A percentile compares a stretch with the other conserved stretches of the same genome.
Conservation (phyloP, 202 grass and related monocot genomes). For the Thinopyrum obtusiflorum region DNA sequence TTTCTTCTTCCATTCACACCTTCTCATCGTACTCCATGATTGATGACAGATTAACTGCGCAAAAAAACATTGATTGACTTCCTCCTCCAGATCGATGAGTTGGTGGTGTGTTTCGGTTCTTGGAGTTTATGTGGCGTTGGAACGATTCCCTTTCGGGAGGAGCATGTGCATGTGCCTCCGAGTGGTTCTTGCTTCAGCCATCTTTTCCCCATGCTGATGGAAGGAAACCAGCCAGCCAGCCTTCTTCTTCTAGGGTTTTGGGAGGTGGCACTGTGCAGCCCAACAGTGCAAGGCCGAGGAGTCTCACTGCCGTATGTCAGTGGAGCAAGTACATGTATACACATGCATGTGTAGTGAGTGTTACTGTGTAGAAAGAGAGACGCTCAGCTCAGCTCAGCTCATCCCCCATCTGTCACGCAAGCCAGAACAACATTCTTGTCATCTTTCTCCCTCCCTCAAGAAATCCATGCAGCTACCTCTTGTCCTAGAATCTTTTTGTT, state of each 20-base stretch:
- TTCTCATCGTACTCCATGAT: not conserved
- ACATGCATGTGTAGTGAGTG: constrained; percentile 44
- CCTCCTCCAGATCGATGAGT: not conserved
- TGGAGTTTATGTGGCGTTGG: not conserved
- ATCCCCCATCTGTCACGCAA: constrained; percentile 77
- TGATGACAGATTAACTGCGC: not conserved
- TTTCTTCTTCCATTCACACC: not conserved
- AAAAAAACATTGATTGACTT: not conserved
- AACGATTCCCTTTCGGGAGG: constrained; percentile 31
- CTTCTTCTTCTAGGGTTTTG: constrained; percentile 61
- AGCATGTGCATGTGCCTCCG: constrained; percentile 39
- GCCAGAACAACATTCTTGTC: constrained; percentile 71
- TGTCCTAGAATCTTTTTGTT: constrained; percentile 58
- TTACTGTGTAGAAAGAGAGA: constrained; percentile 16
- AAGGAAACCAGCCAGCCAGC: constrained; percentile 32
- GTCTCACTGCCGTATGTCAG: constrained; percentile 89
- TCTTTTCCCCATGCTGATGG: constrained; percentile 54
- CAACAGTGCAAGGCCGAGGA: constrained; percentile 65
- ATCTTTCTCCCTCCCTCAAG: constrained; percentile 34
- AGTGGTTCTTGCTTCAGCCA: constrained; percentile 38
- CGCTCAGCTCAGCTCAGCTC: not conserved
- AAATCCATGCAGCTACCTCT: constrained; percentile 32
- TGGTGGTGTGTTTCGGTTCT: not conserved
- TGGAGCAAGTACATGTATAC: constrained; percentile 62
- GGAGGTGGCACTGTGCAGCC: constrained; percentile 32